These are phyloP conservation scores for Pyrenochaeta sp. DNA, from an alignment of 2,329 filamentous ascomycete species.

Conservation along the genomic window DNA sequence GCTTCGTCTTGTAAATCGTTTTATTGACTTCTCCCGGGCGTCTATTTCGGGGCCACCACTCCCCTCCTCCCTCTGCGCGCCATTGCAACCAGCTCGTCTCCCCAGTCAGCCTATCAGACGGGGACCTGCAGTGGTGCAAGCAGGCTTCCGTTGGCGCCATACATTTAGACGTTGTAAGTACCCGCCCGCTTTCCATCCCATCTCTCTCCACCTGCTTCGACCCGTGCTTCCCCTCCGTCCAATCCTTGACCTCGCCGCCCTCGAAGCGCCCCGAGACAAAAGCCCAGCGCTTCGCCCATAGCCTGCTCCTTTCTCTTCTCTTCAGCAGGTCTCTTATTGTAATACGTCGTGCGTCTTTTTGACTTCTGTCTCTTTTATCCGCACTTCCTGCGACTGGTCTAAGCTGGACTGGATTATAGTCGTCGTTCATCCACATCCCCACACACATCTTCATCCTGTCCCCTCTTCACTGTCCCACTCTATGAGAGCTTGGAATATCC, in stretches of 20 bases:
- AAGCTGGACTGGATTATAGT: slow-evolving; percentile 51
- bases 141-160: slow-evolving; percentile 45
- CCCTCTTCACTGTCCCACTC: slow-evolving; percentile 24
- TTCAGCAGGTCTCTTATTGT: slow-evolving; percentile 54
- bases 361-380: slow-evolving; percentile 34
- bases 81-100: slow-evolving; percentile 43
- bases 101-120: slow-evolving; percentile 44
- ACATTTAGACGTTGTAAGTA: slow-evolving; percentile 51
- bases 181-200: slow-evolving; percentile 47
- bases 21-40: slow-evolving; percentile 49
- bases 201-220: slow-evolving; percentile 41
- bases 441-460: slow-evolving; percentile 33
- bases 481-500: slow-evolving; percentile 45
- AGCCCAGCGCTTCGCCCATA: slow-evolving; percentile 50
- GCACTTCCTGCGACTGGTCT: slow-evolving; percentile 44
- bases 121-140: slow-evolving; percentile 40
- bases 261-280: slow-evolving; percentile 53
- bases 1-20: slow-evolving; percentile 37
- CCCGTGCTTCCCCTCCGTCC: slow-evolving; percentile 41
- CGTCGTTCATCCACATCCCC: slow-evolving; percentile 41
- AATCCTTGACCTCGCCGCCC: slow-evolving; percentile 34
- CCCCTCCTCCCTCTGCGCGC: slow-evolving; percentile 35
- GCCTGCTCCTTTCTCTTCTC: slow-evolving; percentile 43
- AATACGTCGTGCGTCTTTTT: slow-evolving; percentile 48
- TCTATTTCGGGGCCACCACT: slow-evolving; percentile 51